phyloP scores from a whole-genome alignment of 768 basidiomycete genomes.

The Porphyrellus cyaneotinctus region DNA sequence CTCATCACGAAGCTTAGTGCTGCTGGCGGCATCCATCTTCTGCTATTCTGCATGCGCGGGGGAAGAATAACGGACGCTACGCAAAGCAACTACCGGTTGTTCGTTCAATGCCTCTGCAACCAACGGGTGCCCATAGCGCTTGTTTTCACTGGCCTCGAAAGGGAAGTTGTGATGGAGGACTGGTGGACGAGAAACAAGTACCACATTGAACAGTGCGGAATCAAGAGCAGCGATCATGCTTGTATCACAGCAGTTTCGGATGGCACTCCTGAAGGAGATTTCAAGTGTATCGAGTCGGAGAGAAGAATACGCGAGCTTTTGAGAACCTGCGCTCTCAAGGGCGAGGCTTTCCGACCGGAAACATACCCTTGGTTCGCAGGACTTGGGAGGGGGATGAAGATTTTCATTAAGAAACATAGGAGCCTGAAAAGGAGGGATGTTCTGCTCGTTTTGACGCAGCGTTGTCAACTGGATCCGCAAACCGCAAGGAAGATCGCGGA shows the following conservation, averaged over 20 bases:
- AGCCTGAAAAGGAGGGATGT: no score
- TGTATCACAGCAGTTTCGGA: neutral
- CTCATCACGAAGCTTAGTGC: neutral
- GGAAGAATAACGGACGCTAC: neutral
- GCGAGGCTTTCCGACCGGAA: slow-evolving; percentile 12
- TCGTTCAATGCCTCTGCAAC: neutral
- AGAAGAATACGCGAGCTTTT: slow-evolving; percentile 16
- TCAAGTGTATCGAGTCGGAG: slow-evolving; percentile 22
- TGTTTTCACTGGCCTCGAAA: neutral
- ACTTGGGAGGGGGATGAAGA: neutral
- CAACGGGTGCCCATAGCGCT: neutral
- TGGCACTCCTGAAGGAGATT: neutral
- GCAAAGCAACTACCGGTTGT: no score
- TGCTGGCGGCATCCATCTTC: neutral
- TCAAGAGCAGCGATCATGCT: no score
- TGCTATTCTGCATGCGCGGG: neutral
- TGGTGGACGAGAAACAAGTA: neutral
- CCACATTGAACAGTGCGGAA: no score
- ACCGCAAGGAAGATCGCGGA: no score
- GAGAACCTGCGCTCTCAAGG: slow-evolving; percentile 7
- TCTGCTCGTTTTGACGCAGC: no score
- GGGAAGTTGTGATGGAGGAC: neutral
- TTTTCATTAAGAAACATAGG: no score
- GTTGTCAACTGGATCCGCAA: no score
- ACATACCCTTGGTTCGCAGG: slow-evolving; percentile 13